phyloP scores from a whole-genome alignment of 1,284 basidiomycete species.

The Sanguinoderma infundibulare region DNA sequence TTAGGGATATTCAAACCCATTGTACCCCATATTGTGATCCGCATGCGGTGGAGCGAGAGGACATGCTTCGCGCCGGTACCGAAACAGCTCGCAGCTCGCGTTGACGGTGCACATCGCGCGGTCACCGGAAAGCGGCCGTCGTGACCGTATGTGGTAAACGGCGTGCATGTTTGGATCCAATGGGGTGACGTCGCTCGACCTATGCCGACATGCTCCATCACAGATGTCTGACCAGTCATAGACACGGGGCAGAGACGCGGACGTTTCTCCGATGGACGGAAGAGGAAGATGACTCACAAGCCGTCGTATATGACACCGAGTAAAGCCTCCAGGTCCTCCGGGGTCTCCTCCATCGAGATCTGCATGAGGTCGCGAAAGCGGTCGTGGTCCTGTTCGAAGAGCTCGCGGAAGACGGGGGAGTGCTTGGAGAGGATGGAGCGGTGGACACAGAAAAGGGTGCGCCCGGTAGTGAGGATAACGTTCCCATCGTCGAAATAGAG shows the following conservation, averaged over 20 bases:
- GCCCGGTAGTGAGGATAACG: constrained; percentile 29
- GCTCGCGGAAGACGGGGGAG: constrained; percentile 31
- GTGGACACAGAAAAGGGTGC: constrained; percentile 35
- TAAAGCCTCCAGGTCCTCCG: constrained; percentile 33
- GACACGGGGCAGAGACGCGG: constrained; percentile 16
- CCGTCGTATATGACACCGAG: constrained; percentile 35
- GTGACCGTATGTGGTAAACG: too few relatives aligned
- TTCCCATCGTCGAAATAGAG: constrained; percentile 39
- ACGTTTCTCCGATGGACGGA: constrained; percentile 10
- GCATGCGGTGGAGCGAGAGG: too few relatives aligned
- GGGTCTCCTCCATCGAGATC: constrained; percentile 31
- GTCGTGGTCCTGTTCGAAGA: constrained; percentile 28
- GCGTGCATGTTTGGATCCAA: too few relatives aligned
- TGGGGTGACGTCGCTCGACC: too few relatives aligned
- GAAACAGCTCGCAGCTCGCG: too few relatives aligned
- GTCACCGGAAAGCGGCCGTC: too few relatives aligned
- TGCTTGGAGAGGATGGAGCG: constrained; percentile 31
- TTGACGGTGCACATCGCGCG: too few relatives aligned
- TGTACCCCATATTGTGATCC: too few relatives aligned
- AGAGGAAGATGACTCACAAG: constrained; percentile 26
- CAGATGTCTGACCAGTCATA: too few relatives aligned
- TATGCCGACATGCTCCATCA: too few relatives aligned
- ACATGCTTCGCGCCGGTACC: too few relatives aligned
- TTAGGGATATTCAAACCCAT: too few relatives aligned
- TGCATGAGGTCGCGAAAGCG: constrained; percentile 31